A percentile compares a stretch with the other conserved stretches of the same genome.
phyloP scores from a whole-genome alignment of 805 yeast genomes.

The Candida khao-thaluensis region DNA sequence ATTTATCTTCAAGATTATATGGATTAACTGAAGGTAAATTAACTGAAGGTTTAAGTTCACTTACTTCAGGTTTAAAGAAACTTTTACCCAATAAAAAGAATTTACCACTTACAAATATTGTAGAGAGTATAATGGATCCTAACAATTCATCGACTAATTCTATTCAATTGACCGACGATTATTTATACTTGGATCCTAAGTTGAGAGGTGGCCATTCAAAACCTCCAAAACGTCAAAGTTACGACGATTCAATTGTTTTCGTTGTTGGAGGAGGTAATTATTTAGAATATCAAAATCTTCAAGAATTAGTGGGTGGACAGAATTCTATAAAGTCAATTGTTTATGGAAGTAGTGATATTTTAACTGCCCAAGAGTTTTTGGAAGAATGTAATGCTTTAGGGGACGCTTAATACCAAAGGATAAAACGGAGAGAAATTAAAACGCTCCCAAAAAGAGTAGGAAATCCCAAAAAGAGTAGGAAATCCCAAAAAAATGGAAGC shows the following conservation, averaged over 20 bases:
- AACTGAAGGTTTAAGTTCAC: conserved; percentile 85
- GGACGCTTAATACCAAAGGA: no score
- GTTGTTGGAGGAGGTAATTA: conserved; percentile 97
- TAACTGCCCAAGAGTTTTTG: conserved; percentile 68
- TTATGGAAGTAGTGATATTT: conserved; percentile 82
- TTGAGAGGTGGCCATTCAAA: conserved; percentile 87
- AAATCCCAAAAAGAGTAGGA: no score
- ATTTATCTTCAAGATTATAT: conserved; percentile 72
- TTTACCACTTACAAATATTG: conserved; percentile 85
- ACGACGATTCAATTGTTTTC: conserved; percentile 81
- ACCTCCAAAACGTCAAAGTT: conserved; percentile 81
- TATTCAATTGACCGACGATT: conserved; percentile 80
- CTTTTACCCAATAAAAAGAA: conserved; percentile 84
- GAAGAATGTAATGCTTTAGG: conserved; percentile 60
- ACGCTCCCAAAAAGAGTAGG: no score
- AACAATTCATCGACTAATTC: conserved; percentile 57
- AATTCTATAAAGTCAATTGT: conserved; percentile 56
- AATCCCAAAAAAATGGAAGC: no score
- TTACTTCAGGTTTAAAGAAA: conserved; percentile 84
- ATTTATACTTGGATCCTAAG: conserved; percentile 86
- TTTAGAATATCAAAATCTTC: conserved; percentile 88
- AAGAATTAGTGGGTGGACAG: conserved; percentile 67
- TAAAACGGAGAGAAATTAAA: no score
- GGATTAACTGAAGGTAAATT: conserved; percentile 81
- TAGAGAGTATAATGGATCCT: conserved; percentile 91